A percentile compares a stretch with the other conserved stretches of the same genome.
These are phyloP conservation scores for Globisporangium canariense DNA, from an alignment of 352 stramenopile genomes.

Conservation along the genomic window DNA sequence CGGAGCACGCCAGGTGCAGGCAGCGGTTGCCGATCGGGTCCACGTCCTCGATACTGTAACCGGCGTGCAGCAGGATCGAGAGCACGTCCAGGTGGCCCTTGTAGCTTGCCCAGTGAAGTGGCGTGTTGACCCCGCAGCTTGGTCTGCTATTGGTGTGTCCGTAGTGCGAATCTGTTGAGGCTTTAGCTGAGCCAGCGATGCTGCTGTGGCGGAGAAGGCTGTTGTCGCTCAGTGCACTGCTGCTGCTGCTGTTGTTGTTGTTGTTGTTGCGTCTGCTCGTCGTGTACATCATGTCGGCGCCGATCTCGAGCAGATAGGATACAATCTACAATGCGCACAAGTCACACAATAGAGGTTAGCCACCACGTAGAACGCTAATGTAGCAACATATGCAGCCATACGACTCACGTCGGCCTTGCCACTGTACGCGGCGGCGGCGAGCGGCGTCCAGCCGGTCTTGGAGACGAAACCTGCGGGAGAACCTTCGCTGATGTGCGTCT, in stretches of 20 bases:
- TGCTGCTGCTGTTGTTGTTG: constrained; percentile 8
- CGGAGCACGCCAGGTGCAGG: constrained; percentile 70
- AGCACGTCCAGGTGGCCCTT: constrained; percentile 70
- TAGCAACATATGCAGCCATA: background rate
- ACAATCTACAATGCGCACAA: constrained; percentile 31
- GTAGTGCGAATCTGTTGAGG: background rate
- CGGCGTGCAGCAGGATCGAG: constrained; percentile 57
- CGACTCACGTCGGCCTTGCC: constrained; percentile 49
- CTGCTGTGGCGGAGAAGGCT: constrained; percentile 5
- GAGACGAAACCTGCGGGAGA: constrained; percentile 63
- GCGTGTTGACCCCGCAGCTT: constrained; percentile 51
- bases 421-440: constrained; percentile 61
- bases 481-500: constrained; percentile 38
- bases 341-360: background rate
- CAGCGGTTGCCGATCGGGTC: constrained; percentile 72
- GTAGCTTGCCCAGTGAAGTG: constrained; percentile 87
- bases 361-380: background rate
- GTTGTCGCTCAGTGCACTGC: constrained; percentile 7
- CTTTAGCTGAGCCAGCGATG: constrained; percentile 2
- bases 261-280: constrained; percentile 24
- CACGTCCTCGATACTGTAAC: constrained; percentile 60
- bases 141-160: constrained; percentile 15
- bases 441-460: constrained; percentile 73
- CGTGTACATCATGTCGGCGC: constrained; percentile 72
- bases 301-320: constrained; percentile 64